Evolutionary conservation across 2,329 filamentous ascomycete genomes (phyloP).

Genomic region (Mariannaea elegans): DNA sequence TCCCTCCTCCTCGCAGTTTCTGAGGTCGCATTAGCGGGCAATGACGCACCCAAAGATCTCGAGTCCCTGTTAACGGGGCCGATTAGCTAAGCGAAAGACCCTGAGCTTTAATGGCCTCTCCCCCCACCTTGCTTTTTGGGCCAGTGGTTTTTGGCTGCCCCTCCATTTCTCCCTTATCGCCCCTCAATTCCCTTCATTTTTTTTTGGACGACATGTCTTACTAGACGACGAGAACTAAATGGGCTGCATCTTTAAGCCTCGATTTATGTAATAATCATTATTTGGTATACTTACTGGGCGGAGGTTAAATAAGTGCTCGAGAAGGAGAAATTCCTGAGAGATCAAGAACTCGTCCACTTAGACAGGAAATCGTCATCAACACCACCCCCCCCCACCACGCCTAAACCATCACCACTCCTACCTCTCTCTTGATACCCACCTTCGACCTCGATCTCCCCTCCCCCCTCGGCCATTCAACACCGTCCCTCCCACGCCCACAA

Average conservation of each 20-base stretch:
- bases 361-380: not conserved
- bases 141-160: not conserved
- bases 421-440: conserved; percentile 13
- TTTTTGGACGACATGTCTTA: conserved; percentile 8
- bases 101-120: not conserved
- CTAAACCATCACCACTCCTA: conserved; percentile 6
- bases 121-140: no score
- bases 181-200: conserved; percentile 20
- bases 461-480: not conserved
- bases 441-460: not conserved
- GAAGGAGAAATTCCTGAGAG: no score
- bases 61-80: not conserved
- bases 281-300: no score
- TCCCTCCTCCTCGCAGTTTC: no score
- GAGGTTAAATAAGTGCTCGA: no score
- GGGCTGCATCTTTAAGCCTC: no score
- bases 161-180: conserved; percentile 5
- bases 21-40: not conserved
- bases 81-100: conserved; percentile 12
- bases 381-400: not conserved
- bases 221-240: not conserved
- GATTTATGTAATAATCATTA: no score
- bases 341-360: no score
- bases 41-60: conserved; percentile 13
- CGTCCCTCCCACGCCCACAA: conserved; percentile 1